phyloP scores from a whole-genome alignment of 1,139 yeast genomes.

The Pichia sp. region DNA sequence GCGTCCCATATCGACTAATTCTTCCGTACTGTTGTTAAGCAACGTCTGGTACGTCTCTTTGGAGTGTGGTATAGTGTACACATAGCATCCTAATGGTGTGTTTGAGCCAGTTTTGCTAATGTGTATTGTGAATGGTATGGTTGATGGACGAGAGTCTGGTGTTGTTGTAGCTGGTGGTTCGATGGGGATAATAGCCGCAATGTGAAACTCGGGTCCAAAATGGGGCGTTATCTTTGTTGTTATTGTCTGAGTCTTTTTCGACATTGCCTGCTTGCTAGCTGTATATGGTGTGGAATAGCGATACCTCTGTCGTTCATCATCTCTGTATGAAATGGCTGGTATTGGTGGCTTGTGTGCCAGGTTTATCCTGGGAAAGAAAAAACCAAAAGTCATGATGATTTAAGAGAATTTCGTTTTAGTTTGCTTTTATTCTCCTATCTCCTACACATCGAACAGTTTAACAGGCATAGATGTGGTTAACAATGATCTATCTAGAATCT shows the following conservation, averaged over 20 bases:
- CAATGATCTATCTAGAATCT: no score
- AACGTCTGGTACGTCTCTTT: constrained; percentile 28
- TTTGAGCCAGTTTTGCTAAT: constrained; percentile 26
- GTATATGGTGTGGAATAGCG: no score
- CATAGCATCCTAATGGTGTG: constrained; percentile 29
- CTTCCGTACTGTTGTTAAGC: constrained; percentile 31
- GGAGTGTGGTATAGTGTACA: constrained; percentile 27
- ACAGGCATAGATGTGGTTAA: no score
- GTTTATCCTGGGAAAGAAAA: no score
- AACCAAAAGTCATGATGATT: no score
- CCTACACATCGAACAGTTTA: no score
- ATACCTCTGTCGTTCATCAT: no score
- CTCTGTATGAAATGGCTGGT: no score
- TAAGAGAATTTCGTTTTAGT: no score
- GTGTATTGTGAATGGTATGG: constrained; percentile 28
- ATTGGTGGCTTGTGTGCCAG: no score
- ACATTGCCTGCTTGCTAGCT: background rate
- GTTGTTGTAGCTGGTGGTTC: no score
- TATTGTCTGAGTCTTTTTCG: constrained; percentile 12
- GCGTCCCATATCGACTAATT: constrained; percentile 29
- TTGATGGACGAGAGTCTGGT: constrained; percentile 17
- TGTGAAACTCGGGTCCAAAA: constrained; percentile 28
- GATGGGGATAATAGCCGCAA: constrained; percentile 24
- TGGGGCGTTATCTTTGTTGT: constrained; percentile 22
- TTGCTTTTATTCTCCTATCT: no score